phyloP scores from a whole-genome alignment of 108 stramenopile genomes.

The Epithemia pelagica region DNA sequence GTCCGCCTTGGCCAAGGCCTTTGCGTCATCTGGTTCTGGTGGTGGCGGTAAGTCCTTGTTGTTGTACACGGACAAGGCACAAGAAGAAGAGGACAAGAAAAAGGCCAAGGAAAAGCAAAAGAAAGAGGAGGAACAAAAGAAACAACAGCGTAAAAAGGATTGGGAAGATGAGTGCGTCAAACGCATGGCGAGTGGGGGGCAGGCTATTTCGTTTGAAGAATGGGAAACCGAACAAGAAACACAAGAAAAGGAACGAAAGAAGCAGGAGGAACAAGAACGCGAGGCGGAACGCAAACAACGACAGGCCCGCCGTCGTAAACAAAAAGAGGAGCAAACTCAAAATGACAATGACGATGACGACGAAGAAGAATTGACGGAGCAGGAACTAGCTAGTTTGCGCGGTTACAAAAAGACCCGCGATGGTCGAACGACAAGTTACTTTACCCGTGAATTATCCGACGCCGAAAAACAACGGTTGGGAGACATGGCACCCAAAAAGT shows the following conservation, averaged over 20 bases:
- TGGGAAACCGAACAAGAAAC: constrained; percentile 63
- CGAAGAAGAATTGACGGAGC: constrained; percentile 72
- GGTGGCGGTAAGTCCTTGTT: constrained; percentile 14
- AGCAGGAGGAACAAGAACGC: constrained; percentile 39
- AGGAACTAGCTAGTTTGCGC: constrained; percentile 50
- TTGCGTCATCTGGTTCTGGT: constrained; percentile 31
- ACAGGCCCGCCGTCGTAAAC: constrained; percentile 12
- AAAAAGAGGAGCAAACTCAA: constrained; percentile 11
- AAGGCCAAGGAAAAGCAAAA: constrained; percentile 32
- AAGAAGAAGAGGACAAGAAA: constrained; percentile 51
- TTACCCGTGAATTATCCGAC: constrained; percentile 87
- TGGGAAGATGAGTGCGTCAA: constrained; percentile 85
- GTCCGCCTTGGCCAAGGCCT: constrained; percentile 56
- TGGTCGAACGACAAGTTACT: constrained; percentile 91
- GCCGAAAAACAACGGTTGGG: constrained; percentile 81
- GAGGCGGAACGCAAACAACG: constrained; percentile 36
- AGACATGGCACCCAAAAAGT: constrained; percentile 84
- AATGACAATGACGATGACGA: constrained; percentile 25
- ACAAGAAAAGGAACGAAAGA: constrained; percentile 42
- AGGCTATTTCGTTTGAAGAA: constrained; percentile 63
- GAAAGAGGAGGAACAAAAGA: constrained; percentile 43
- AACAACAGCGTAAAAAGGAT: constrained; percentile 55
- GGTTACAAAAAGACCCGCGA: constrained; percentile 96
- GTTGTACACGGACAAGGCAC: constrained; percentile 61
- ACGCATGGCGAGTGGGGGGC: constrained; percentile 55